Evolutionary conservation across 257 asterid genomes (phyloP), one percentile per base, ranked within the genome.

Genomic region (Solanum rostratum): DNA sequence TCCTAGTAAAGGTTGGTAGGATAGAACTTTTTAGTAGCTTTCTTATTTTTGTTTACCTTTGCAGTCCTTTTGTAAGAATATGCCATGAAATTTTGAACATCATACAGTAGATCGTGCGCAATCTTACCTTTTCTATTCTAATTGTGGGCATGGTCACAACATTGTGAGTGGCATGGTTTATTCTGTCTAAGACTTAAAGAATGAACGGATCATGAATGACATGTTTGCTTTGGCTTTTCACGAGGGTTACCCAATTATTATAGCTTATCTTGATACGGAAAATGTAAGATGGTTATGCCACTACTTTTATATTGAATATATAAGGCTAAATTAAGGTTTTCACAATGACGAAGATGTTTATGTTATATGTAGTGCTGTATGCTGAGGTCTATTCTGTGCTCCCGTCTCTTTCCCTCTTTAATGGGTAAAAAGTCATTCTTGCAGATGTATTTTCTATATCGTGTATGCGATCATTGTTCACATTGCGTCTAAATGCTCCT

Each of bases 1-100:
- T 91, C 84, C 89, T 96, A 74, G 99, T 96, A 81, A 96, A 94
- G 98, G 99, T 95, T 62, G 9, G 95, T 90, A 80, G 79, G 53
- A n/a, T 83, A 63, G 79, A 74, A 55, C 69, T 49, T 63, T 55
- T 82, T 86, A 73, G 82, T 80, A 71, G 39, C 59, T 55, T 63
- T 84, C 29, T 83, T 62, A 14, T 33, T 84, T 68, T 84, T 29
- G 50, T 81, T 68, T 52, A 50, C 54, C 16, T 83, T 60, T 83
- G 22, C 66, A n/a, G 10, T 79, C 83, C 37, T 45, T 59, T 53
- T 27, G 30, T 29, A 79, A 52, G 43, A 15, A 41, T 81, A 50
- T 39, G 78, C 78, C 50, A 41, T 71, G 80, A 41, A 71, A 41
- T 43, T 71, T 71, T 11, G 6, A 71, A 71, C 20, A 43, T 71